Base-by-base conservation (phyloP, 139 green algal genomes). In the Monoraphidium neglectum region DNA sequence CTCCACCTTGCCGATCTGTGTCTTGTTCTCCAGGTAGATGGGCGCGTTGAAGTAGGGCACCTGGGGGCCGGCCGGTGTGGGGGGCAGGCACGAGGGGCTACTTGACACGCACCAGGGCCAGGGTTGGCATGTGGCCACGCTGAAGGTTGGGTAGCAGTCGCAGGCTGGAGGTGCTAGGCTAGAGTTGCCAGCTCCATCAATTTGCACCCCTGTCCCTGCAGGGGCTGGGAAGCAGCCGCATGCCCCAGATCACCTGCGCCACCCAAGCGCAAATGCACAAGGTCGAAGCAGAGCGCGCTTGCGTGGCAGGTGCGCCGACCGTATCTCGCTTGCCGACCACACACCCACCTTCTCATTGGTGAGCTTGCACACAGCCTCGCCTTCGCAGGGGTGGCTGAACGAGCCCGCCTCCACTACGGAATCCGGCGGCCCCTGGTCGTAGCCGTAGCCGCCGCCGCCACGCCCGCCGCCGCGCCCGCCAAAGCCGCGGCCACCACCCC, bases 11-110 rank as follows among this genome's bases (percentile, higher is more conserved):
- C 97, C 97, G 35, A 99, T 88, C 61, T 95, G 92, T 0, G 91
- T 95, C 79, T 99, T 99, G 88, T 99, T 99, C 77, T 99, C 93
- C 66, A 99, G 78, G 74, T 90, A 99, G 40, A 99, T 99, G 43
- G 93, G 93, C 0, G 93, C 97, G 77, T 99, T 99, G 87, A 99
- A 99, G 76, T 99, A 98, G 2, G 97, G 97, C 37, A 98, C 91
- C 90, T 96, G 89, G 80, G 63, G 33, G 12, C 10, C 60, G 37
- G 56, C 30, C 35, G 33, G 38, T 26, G 24, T 12, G 33, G 8
- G 38, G 33, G 33, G 18, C 8, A 51, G 43, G 43, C 43, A 51
- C 8, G 43, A 12, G 8, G 12, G 43, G 43, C 43, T 8, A 51
- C 8, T 8, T 12, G 8, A 12, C 43, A 12, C 8, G 43, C 43